Evolutionary conservation across 768 basidiomycete species (phyloP).

Genomic region (Grammothele lineata): DNA sequence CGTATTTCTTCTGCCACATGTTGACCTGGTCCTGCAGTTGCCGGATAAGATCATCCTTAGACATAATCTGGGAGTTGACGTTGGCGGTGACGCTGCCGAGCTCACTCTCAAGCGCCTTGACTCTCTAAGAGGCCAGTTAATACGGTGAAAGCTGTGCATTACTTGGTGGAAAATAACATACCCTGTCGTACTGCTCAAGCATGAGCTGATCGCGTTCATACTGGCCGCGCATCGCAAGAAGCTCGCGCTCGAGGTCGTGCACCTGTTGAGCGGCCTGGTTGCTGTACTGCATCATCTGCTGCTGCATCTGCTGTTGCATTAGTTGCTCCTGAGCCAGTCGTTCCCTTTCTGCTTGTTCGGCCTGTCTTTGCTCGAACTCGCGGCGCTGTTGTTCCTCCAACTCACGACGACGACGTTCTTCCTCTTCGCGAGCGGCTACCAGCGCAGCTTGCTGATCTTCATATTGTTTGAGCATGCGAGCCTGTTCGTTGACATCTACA

Average conservation of each 20-base stretch:
- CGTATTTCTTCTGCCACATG: conserved; percentile 98
- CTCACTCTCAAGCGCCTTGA: conserved; percentile 93
- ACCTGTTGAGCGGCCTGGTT: conserved; percentile 74
- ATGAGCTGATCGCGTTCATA: conserved; percentile 98
- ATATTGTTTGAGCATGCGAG: conserved; percentile 91
- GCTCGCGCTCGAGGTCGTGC: conserved; percentile 82
- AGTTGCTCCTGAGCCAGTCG: conserved; percentile 87
- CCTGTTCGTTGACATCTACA: conserved; percentile 82
- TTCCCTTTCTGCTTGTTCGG: conserved; percentile 83
- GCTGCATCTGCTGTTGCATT: conserved; percentile 76
- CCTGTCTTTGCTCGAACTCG: conserved; percentile 89
- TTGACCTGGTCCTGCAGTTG: conserved; percentile 96
- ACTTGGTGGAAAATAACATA: conserved; percentile 34
- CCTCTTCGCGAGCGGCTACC: conserved; percentile 74
- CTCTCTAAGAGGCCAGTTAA: conserved; percentile 58
- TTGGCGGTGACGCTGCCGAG: conserved; percentile 70
- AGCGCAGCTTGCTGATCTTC: conserved; percentile 92
- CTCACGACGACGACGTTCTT: conserved; percentile 77
- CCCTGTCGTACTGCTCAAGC: conserved; percentile 94
- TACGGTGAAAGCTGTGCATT: too few relatives aligned
- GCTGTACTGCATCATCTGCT: conserved; percentile 78
- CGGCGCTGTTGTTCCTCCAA: conserved; percentile 72
- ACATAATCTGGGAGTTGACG: conserved; percentile 77
- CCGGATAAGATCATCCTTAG: conserved; percentile 94
- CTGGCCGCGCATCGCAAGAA: conserved; percentile 91